Evolutionary conservation across 23 red algal genomes (phyloP).

Genomic region (Chondrus crispus): DNA sequence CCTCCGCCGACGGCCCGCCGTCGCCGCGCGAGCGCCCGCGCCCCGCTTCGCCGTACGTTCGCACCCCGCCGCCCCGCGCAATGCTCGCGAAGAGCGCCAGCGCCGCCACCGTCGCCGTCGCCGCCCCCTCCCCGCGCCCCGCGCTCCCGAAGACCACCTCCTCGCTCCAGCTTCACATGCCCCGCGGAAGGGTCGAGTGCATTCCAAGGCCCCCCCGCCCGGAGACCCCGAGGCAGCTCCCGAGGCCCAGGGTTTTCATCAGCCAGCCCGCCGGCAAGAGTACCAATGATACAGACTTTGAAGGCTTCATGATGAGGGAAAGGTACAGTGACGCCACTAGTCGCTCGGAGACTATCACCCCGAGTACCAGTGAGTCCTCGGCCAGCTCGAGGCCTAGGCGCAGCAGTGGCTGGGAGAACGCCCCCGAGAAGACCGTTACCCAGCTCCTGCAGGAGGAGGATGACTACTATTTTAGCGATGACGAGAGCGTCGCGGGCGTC

Average conservation of each 20-base stretch:
- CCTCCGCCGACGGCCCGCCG: no score
- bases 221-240: constrained; percentile 27
- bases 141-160: not conserved
- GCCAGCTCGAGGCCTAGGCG: not conserved
- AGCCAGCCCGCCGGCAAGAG: not conserved
- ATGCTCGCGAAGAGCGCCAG: no score
- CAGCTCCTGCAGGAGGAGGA: not conserved
- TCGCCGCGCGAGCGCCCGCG: no score
- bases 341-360: not conserved
- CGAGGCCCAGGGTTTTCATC: constrained; percentile 50
- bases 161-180: not conserved
- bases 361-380: not conserved
- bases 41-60: no score
- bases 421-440: not conserved
- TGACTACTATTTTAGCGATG: not conserved
- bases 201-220: constrained; percentile 13
- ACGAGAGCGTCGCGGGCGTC: not conserved
- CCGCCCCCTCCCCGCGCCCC: not conserved
- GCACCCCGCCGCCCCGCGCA: no score
- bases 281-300: no score
- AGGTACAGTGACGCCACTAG: not conserved
- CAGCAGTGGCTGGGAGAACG: not conserved
- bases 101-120: no score
- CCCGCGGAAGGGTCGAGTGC: constrained; percentile 34
- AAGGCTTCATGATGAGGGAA: not conserved